Evolutionary conservation across 2,329 filamentous ascomycete genomes (phyloP).

Genomic region (Monascus ruber): DNA sequence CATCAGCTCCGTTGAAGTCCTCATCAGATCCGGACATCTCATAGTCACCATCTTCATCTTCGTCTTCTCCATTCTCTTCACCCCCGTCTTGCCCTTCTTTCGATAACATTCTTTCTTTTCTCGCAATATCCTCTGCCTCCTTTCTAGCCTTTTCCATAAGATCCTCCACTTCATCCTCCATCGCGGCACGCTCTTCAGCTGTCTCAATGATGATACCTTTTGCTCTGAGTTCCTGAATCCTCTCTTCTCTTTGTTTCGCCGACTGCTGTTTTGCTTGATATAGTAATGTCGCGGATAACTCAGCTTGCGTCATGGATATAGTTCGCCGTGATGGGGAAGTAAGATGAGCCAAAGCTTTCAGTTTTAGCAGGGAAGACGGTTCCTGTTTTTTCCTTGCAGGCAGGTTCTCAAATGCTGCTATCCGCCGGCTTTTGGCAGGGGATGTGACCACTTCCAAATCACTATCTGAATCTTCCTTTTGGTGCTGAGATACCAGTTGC

Average conservation of each 20-base stretch:
- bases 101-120: slow-evolving; percentile 61
- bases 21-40: slow-evolving; percentile 38
- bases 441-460: slow-evolving; percentile 53
- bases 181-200: slow-evolving; percentile 71
- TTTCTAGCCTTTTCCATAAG: slow-evolving; percentile 72
- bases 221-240: slow-evolving; percentile 62
- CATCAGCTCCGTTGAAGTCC: slow-evolving; percentile 22
- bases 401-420: slow-evolving; percentile 57
- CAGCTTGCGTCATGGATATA: slow-evolving; percentile 52
- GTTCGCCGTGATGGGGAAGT: slow-evolving; percentile 44
- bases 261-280: slow-evolving; percentile 71
- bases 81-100: slow-evolving; percentile 46
- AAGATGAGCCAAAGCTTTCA: slow-evolving; percentile 66
- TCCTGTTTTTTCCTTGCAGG: slow-evolving; percentile 54
- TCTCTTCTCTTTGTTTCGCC: slow-evolving; percentile 61
- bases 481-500: slow-evolving; percentile 21
- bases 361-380: slow-evolving; percentile 47
- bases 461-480: slow-evolving; percentile 36
- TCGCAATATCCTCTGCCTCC: slow-evolving; percentile 68
- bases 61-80: slow-evolving; percentile 47
- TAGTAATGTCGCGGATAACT: slow-evolving; percentile 58
- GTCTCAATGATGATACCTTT: slow-evolving; percentile 76
- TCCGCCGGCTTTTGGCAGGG: slow-evolving; percentile 29
- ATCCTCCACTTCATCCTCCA: slow-evolving; percentile 76
- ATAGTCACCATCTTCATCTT: slow-evolving; percentile 38